A percentile compares a stretch with the other conserved stretches of the same genome.
Conservation (phyloP, 139 green algal species). For the Coelastrella sp. region DNA sequence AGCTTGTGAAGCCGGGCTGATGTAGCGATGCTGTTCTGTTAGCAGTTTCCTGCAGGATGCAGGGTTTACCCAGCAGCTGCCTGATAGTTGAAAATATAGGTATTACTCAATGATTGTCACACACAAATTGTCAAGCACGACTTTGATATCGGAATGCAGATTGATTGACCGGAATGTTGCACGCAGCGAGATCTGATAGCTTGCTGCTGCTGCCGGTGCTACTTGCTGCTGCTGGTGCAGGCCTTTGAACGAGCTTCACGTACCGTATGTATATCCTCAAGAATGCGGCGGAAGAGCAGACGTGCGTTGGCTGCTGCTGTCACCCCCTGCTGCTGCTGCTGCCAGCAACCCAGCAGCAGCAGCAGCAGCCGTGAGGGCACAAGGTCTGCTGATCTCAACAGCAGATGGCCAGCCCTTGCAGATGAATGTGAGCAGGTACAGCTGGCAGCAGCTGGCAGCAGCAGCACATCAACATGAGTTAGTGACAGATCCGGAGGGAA, state of each 20-base stretch:
- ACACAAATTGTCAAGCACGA: too few species aligned
- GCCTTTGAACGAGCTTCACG: slow-evolving; percentile 69
- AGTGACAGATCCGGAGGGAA: slow-evolving; percentile 27
- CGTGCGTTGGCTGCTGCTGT: slow-evolving; percentile 67
- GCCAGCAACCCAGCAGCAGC: background rate
- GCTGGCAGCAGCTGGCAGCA: slow-evolving; percentile 48
- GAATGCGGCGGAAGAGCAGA: slow-evolving; percentile 81
- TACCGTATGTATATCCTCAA: slow-evolving; percentile 92
- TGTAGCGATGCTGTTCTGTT: too few species aligned
- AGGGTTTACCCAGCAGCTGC: too few species aligned
- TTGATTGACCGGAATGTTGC: too few species aligned
- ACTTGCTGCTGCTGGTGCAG: background rate
- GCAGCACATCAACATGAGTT: slow-evolving; percentile 84
- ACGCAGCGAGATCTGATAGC: too few species aligned
- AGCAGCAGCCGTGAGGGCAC: background rate
- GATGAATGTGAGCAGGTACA: background rate
- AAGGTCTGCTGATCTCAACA: background rate
- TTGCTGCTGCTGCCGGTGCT: background rate
- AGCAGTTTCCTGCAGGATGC: too few species aligned
- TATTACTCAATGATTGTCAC: too few species aligned
- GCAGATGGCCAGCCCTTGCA: slow-evolving; percentile 3
- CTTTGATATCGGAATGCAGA: too few species aligned
- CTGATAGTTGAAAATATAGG: too few species aligned
- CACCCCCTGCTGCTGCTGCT: background rate
- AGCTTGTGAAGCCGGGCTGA: too few species aligned